Base-by-base conservation (phyloP, 2,329 filamentous ascomycete genomes). In the Aureobasidium sp. region DNA sequence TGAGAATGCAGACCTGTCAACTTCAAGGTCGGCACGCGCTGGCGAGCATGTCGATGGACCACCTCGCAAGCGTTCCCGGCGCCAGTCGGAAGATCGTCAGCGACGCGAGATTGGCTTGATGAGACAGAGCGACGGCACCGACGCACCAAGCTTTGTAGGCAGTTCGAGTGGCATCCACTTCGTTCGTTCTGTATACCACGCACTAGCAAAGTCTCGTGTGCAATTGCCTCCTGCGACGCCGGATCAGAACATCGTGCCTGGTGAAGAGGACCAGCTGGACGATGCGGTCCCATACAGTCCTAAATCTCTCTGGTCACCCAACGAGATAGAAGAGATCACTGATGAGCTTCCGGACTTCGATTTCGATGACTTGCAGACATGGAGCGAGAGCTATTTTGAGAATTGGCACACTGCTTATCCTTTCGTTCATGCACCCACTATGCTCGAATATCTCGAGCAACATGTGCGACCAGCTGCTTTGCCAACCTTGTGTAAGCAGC, bases 151-250 rank as follows among this genome's bases (percentile, higher is more conserved):
- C 0, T 85, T 85, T 61, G 76, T 84, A 5, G 82, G 82, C 4
- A 83, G 81, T 55, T 79, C 79, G 16, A 83, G 81, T 63, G 82
- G 82, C 1, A 83, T 84, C n/a, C 78, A 83, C 66, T 84, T 84
- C 66, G 80, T 84, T 37, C 77, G 80, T 6, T 78, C 79, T 25
- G 82, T 84, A 1, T 82, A 83, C 45, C 71, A 78, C 36, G 76
- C 80, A 1, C 74, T 84, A 34, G 70, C 71, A 57, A 57, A 57
- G n/a, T 44, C 39, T 27, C 53, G 53, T 9, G 53, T 45, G n/a
- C 37, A 36, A 15, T 2, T 44, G 10, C 29, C 53, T 5, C 39
- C 53, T 25, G 39, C 44, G 11, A 65, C 70, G 39, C 67, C 69
- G 58, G 63, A 72, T 61, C 70, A 70, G 66, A 75, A 76, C 62